A percentile compares a stretch with the other conserved stretches of the same genome.
Conservation (phyloP, 495 filamentous ascomycete species). For the Barbatosphaeria neglecta region DNA sequence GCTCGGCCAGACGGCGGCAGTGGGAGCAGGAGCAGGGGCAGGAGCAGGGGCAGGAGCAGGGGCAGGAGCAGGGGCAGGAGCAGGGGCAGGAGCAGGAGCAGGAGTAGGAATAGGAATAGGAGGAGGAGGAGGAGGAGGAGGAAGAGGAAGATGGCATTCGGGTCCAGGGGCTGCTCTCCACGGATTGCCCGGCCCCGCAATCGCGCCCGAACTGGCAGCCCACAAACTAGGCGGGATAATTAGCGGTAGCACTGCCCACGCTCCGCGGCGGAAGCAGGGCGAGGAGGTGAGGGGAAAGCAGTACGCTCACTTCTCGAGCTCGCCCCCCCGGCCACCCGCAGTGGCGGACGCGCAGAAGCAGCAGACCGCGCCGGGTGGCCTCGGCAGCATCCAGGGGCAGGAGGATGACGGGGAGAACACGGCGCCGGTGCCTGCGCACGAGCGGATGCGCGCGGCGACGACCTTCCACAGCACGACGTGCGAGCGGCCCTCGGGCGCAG, state of each 20-base stretch:
- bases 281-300: slow-evolving; percentile 10
- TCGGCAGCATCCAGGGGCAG: neutral
- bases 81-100: too few species aligned
- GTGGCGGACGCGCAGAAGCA: slow-evolving; percentile 1
- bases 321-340: slow-evolving; percentile 26
- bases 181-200: slow-evolving; percentile 10
- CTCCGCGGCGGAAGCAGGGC: slow-evolving; percentile 6
- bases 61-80: too few species aligned
- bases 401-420: slow-evolving; percentile 14
- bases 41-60: neutral
- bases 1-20: neutral
- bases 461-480: slow-evolving; percentile 31
- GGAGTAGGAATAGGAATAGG: too few species aligned
- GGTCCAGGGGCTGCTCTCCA: too few species aligned
- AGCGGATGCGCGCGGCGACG: slow-evolving; percentile 21
- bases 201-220: slow-evolving; percentile 19
- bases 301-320: slow-evolving; percentile 39
- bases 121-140: too few species aligned
- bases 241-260: slow-evolving; percentile 10
- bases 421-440: slow-evolving; percentile 8
- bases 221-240: slow-evolving; percentile 27
- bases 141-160: too few species aligned
- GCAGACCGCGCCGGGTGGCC: neutral
- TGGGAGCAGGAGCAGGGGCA: neutral
- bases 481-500: slow-evolving; percentile 15